A percentile compares a stretch with the other conserved stretches of the same genome.
Conservation (phyloP, 164 flowering plant genomes). For the Chloranthus sessilifolius region DNA sequence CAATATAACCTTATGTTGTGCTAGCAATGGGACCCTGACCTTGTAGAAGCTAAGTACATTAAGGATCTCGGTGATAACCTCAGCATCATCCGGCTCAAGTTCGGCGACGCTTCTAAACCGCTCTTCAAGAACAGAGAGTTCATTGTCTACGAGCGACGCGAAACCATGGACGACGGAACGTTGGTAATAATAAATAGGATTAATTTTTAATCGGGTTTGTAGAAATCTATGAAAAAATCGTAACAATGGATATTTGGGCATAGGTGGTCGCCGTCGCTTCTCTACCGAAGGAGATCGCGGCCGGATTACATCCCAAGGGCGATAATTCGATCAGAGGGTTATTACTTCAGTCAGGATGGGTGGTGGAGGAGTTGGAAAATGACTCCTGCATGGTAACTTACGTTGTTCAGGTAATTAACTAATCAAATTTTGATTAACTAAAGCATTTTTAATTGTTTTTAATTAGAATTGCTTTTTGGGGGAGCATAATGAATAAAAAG, state of each 20-base stretch:
- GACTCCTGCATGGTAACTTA: slow-evolving; percentile 82
- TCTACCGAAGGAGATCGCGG: slow-evolving; percentile 84
- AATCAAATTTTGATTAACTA: too few relatives aligned
- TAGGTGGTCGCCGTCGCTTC: slow-evolving; percentile 95
- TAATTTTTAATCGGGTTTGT: too few relatives aligned
- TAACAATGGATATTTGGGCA: not conserved
- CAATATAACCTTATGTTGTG: too few relatives aligned
- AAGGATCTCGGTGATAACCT: slow-evolving; percentile 70
- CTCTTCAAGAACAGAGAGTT: slow-evolving; percentile 81
- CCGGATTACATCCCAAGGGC: slow-evolving; percentile 75
- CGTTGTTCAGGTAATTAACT: slow-evolving; percentile 62
- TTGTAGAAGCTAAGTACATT: slow-evolving; percentile 74
- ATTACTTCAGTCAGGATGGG: slow-evolving; percentile 88
- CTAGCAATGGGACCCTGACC: slow-evolving; percentile 87
- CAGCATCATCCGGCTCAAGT: slow-evolving; percentile 68
- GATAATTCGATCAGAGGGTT: slow-evolving; percentile 66
- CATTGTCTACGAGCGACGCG: slow-evolving; percentile 79
- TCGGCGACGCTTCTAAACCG: slow-evolving; percentile 62
- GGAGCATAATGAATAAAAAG: too few relatives aligned
- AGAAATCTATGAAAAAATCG: not conserved
- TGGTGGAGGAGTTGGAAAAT: slow-evolving; percentile 70
- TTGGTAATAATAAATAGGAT: slow-evolving; percentile 50
- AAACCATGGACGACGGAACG: slow-evolving; percentile 93
- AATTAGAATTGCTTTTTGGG: too few relatives aligned
- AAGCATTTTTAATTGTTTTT: too few relatives aligned